Evolutionary conservation across 1,139 yeast genomes (phyloP).

Genomic region (Wickerhamomyces sp.): DNA sequence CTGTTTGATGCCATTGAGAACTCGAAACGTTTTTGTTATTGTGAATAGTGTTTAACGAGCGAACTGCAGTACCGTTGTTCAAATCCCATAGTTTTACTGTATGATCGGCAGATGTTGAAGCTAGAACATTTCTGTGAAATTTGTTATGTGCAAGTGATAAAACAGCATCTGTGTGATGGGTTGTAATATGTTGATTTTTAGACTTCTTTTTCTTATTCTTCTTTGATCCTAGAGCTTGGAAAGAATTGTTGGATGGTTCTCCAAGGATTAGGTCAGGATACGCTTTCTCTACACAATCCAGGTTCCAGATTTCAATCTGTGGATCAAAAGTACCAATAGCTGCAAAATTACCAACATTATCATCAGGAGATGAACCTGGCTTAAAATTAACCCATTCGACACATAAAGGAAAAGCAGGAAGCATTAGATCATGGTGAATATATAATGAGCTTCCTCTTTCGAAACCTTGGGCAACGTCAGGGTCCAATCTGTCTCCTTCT

Average conservation of each 20-base stretch:
- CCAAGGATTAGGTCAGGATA: slow-evolving; percentile 94
- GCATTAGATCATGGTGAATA: slow-evolving; percentile 95
- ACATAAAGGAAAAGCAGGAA: slow-evolving; percentile 95
- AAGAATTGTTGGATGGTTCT: slow-evolving; percentile 54
- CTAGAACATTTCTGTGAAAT: slow-evolving; percentile 77
- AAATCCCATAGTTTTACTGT: slow-evolving; percentile 97
- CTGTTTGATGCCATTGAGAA: slow-evolving; percentile 79
- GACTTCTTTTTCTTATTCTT: slow-evolving; percentile 48
- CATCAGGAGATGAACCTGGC: slow-evolving; percentile 44
- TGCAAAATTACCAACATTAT: slow-evolving; percentile 75
- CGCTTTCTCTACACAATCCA: slow-evolving; percentile 88
- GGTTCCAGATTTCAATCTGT: slow-evolving; percentile 93
- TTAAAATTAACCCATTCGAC: slow-evolving; percentile 90
- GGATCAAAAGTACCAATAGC: slow-evolving; percentile 98
- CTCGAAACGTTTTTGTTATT: slow-evolving; percentile 72
- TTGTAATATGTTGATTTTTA: slow-evolving; percentile 52
- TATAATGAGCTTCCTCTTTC: slow-evolving; percentile 66
- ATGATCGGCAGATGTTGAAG: slow-evolving; percentile 92
- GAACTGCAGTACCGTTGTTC: slow-evolving; percentile 66
- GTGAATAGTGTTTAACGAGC: slow-evolving; percentile 49
- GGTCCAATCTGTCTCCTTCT: slow-evolving; percentile 21
- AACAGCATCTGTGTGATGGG: slow-evolving; percentile 93
- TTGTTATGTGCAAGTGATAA: slow-evolving; percentile 81
- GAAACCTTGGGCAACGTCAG: slow-evolving; percentile 23
- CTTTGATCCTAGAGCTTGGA: slow-evolving; percentile 33